phyloP scores from a whole-genome alignment of 352 stramenopile species.

The Pythium dissimile region DNA sequence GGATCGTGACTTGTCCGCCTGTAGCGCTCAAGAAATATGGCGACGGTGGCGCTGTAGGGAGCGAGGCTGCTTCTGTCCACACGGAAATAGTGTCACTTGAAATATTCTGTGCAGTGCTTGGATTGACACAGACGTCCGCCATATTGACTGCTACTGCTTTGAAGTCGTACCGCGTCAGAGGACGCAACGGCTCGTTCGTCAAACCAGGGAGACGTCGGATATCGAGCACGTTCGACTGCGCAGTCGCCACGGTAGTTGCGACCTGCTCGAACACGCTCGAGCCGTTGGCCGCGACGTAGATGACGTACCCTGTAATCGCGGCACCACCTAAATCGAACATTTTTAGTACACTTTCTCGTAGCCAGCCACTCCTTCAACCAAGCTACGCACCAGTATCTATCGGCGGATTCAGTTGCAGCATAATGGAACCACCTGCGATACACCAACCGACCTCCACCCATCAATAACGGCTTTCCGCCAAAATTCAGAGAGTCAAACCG shows the following conservation, averaged over 20 bases:
- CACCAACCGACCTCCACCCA: too few species aligned
- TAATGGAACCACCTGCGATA: slow-evolving; percentile 40
- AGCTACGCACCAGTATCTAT: slow-evolving; percentile 33
- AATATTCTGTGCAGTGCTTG: slow-evolving; percentile 9
- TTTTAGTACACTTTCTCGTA: not conserved
- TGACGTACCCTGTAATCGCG: slow-evolving; percentile 45
- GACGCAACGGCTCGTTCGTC: slow-evolving; percentile 22
- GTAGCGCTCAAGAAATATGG: slow-evolving; percentile 53
- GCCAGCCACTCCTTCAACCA: not conserved
- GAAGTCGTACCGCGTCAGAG: slow-evolving; percentile 43
- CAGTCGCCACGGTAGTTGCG: slow-evolving; percentile 22
- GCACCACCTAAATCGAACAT: slow-evolving; percentile 33
- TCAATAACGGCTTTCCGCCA: not conserved
- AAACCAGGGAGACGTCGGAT: slow-evolving; percentile 28
- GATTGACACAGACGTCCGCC: slow-evolving; percentile 38
- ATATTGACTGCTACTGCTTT: slow-evolving; percentile 50
- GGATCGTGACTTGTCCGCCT: slow-evolving; percentile 41
- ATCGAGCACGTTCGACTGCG: slow-evolving; percentile 26
- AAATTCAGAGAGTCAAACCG: not conserved
- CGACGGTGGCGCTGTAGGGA: slow-evolving; percentile 36
- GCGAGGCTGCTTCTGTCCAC: slow-evolving; percentile 25
- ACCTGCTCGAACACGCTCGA: slow-evolving; percentile 32
- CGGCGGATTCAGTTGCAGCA: slow-evolving; percentile 33
- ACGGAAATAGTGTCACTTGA: slow-evolving; percentile 12
- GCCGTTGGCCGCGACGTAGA: slow-evolving; percentile 45